Evolutionary conservation across 2,329 filamentous ascomycete genomes (phyloP).

Genomic region (Fusarium coffeatum): DNA sequence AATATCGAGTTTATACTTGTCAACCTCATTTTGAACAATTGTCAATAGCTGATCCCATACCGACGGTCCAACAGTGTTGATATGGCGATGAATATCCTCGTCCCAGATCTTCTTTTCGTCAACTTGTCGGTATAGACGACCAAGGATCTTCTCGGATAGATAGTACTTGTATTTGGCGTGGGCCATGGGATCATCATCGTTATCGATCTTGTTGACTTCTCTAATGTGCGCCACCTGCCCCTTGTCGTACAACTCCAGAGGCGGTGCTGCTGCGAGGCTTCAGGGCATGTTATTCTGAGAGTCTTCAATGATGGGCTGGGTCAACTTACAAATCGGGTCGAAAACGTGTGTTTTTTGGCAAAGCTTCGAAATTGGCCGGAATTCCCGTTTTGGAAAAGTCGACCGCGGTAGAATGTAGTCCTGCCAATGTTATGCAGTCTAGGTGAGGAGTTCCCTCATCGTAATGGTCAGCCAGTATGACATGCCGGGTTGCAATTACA

Average conservation of each 20-base stretch:
- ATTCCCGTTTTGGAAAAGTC: slow-evolving; percentile 83
- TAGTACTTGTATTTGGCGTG: slow-evolving; percentile 69
- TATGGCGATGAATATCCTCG: slow-evolving; percentile 56
- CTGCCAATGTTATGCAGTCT: slow-evolving; percentile 67
- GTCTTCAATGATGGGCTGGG: no score
- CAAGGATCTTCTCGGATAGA: slow-evolving; percentile 74
- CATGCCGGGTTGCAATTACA: slow-evolving; percentile 72
- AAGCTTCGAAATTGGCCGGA: slow-evolving; percentile 58
- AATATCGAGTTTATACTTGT: slow-evolving; percentile 38
- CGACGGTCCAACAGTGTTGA: slow-evolving; percentile 45
- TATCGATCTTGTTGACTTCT: slow-evolving; percentile 53
- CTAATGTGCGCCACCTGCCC: slow-evolving; percentile 51
- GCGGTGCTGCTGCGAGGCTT: slow-evolving; percentile 61
- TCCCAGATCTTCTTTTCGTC: slow-evolving; percentile 76
- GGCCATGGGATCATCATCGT: slow-evolving; percentile 57
- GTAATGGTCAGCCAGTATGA: slow-evolving; percentile 71
- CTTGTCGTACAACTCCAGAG: slow-evolving; percentile 58
- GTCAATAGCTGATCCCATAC: slow-evolving; percentile 59
- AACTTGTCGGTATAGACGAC: slow-evolving; percentile 76
- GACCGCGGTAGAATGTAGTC: slow-evolving; percentile 76
- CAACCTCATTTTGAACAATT: slow-evolving; percentile 37
- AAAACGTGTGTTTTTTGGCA: slow-evolving; percentile 55
- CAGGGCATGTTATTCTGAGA: not conserved
- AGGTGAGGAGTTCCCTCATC: slow-evolving; percentile 61
- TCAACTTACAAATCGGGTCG: slow-evolving; percentile 67